Conservation (phyloP, 805 yeast genomes). For the Candida pini region DNA sequence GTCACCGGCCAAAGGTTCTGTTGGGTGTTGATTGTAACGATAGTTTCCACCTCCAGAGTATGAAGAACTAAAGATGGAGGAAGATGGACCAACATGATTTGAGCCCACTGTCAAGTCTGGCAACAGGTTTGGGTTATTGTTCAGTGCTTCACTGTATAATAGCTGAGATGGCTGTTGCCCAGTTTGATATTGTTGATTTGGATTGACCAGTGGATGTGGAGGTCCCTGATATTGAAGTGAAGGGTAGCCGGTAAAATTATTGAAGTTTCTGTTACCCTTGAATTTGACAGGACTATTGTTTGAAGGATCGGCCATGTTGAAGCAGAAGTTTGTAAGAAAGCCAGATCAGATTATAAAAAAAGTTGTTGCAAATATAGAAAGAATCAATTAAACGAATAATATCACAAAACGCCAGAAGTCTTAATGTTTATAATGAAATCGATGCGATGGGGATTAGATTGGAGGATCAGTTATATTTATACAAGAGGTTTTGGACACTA, state of each 20-base stretch:
- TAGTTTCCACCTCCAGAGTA: neutral
- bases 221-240: neutral
- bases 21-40: neutral
- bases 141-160: neutral
- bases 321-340: neutral
- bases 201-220: neutral
- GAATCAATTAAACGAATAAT: too few relatives aligned
- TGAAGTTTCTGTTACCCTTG: neutral
- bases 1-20: neutral
- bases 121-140: neutral
- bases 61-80: neutral
- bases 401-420: too few relatives aligned
- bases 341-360: too few relatives aligned
- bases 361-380: too few relatives aligned
- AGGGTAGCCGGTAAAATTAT: neutral
- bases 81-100: neutral
- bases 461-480: too few relatives aligned
- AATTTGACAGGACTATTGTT: neutral
- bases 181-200: neutral
- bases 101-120: neutral
- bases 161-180: neutral
- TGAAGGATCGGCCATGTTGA: neutral
- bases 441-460: too few relatives aligned
- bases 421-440: too few relatives aligned
- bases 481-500: too few relatives aligned